phyloP scores from a whole-genome alignment of 257 asterid species.

The Handroanthus guayacan region DNA sequence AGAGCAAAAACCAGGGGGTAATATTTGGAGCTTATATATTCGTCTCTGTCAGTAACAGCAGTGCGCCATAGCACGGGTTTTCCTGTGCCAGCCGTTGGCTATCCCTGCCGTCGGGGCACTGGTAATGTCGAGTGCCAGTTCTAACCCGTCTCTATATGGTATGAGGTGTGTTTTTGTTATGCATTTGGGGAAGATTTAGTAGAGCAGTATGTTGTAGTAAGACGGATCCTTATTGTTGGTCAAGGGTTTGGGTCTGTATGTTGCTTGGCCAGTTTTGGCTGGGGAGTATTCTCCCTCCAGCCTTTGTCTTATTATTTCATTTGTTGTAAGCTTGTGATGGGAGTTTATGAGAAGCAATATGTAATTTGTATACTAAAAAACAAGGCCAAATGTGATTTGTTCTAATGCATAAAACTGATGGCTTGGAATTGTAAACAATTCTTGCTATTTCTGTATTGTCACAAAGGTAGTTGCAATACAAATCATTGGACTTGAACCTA shows the following conservation, averaged over 20 bases:
- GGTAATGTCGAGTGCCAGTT: conserved; percentile 50
- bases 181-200: conserved; percentile 45
- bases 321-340: conserved; percentile 51
- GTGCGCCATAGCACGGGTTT: conserved; percentile 37
- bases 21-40: conserved; percentile 39
- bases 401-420: conserved; percentile 16
- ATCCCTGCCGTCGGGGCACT: conserved; percentile 55
- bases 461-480: neutral
- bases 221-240: conserved; percentile 37
- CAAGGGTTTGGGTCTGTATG: conserved; percentile 45
- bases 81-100: conserved; percentile 54
- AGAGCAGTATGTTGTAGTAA: conserved; percentile 40
- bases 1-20: conserved; percentile 95
- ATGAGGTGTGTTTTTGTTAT: conserved; percentile 57
- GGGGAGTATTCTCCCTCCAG: conserved; percentile 43
- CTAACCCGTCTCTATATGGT: conserved; percentile 55
- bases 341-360: conserved; percentile 38
- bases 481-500: conserved; percentile 17
- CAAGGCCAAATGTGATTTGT: conserved; percentile 27
- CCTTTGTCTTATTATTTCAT: conserved; percentile 48
- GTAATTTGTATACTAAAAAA: conserved; percentile 23
- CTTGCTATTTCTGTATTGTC: neutral
- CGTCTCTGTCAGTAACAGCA: conserved; percentile 43
- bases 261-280: conserved; percentile 44
- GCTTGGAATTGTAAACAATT: conserved; percentile 18